These are phyloP conservation scores for Talaromyces marneffei DNA, from an alignment of 2,329 filamentous ascomycete genomes.

Conservation along the genomic window DNA sequence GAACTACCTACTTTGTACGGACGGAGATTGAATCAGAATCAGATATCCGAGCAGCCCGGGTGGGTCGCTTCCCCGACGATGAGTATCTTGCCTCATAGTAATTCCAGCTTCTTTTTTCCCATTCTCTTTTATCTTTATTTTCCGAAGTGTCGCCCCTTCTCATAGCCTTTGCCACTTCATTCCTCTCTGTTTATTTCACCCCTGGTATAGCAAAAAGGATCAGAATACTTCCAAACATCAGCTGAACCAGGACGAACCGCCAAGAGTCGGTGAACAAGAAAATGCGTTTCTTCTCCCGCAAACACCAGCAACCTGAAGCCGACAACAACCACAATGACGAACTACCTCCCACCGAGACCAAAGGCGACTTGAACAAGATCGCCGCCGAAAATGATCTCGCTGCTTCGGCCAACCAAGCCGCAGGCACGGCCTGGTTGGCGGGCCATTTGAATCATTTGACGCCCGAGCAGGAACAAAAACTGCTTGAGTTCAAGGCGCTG, in stretches of 20 bases:
- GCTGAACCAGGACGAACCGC: background rate
- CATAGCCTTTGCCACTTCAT: background rate
- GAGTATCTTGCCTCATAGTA: background rate
- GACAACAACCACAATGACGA: slow-evolving; percentile 2
- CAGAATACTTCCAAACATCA: background rate
- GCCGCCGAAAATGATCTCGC: slow-evolving; percentile 31
- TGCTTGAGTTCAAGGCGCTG: slow-evolving; percentile 66
- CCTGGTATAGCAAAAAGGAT: background rate
- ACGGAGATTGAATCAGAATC: background rate
- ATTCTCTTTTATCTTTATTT: background rate
- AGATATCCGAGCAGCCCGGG: background rate
- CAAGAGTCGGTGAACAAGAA: background rate
- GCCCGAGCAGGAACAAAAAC: slow-evolving; percentile 59
- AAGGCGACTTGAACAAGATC: slow-evolving; percentile 23
- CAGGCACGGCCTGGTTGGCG: slow-evolving; percentile 33
- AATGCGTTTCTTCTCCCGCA: slow-evolving; percentile 12
- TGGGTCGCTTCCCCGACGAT: background rate
- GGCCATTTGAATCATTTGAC: slow-evolving; percentile 79
- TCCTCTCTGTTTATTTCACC: background rate
- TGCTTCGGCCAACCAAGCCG: slow-evolving; percentile 32
- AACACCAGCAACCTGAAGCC: background rate
- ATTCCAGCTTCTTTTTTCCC: background rate
- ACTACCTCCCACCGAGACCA: slow-evolving; percentile 16
- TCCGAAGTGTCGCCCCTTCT: background rate
- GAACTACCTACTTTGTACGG: background rate